phyloP scores from a whole-genome alignment of 2,329 filamentous ascomycete species.

The Sclerotinia glacialis region DNA sequence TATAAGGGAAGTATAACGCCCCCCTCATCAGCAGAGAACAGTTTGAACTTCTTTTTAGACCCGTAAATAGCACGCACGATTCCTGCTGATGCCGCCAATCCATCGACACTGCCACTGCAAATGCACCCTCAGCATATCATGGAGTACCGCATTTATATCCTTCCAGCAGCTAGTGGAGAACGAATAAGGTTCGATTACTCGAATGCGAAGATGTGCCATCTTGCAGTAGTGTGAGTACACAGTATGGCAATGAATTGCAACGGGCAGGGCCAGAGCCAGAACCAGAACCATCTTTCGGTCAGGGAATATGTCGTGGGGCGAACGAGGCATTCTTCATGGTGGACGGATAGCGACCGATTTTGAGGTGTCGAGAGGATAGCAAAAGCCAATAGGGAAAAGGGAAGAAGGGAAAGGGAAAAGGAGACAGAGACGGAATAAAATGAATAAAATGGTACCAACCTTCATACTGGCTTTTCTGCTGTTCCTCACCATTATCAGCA shows the following conservation, averaged over 20 bases:
- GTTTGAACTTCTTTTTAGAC: conserved; percentile 4
- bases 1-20: not conserved
- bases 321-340: conserved; percentile 21
- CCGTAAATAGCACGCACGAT: conserved; percentile 6
- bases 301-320: not conserved
- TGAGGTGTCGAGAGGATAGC: not conserved
- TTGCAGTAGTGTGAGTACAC: conserved; percentile 14
- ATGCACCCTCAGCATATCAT: not conserved
- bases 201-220: not conserved
- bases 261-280: not conserved
- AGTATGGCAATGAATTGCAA: not conserved
- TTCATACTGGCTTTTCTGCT: not conserved
- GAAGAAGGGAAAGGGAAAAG: not conserved
- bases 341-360: not conserved
- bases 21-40: not conserved
- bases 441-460: not conserved
- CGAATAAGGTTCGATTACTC: not conserved
- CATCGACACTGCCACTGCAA: conserved; percentile 16
- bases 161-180: not conserved
- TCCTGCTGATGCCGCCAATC: conserved; percentile 1
- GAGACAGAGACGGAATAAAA: too few species aligned
- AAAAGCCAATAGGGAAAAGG: not conserved
- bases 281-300: not conserved
- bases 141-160: not conserved
- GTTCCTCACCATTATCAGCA: not conserved